These are phyloP conservation scores for Adenanthera pavonina DNA, from an alignment of 306 rosid species.

Conservation along the genomic window DNA sequence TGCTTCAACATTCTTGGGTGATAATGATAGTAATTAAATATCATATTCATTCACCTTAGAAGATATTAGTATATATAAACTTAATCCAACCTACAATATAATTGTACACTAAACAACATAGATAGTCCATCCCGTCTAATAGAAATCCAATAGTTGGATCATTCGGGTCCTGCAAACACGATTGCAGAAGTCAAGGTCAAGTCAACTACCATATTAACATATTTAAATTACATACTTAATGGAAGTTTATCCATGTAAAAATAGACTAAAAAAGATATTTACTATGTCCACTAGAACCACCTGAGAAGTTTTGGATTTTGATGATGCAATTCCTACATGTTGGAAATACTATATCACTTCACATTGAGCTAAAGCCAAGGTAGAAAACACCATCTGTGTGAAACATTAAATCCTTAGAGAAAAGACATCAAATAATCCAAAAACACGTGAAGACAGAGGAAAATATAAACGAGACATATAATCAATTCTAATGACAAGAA, in stretches of 20 bases:
- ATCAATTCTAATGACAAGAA: constrained; percentile 8
- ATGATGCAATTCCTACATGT: constrained; percentile 89
- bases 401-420: constrained; percentile 45
- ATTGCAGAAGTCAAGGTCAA: constrained; percentile 41
- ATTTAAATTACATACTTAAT: constrained; percentile 27
- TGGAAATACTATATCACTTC: constrained; percentile 97
- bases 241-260: constrained; percentile 27
- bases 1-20: constrained; percentile 28
- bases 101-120: constrained; percentile 95
- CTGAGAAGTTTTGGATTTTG: constrained; percentile 80
- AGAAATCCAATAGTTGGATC: constrained; percentile 97
- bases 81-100: constrained; percentile 83
- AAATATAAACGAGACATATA: constrained; percentile 19
- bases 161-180: constrained; percentile 79
- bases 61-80: constrained; percentile 21
- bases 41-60: constrained; percentile 28
- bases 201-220: constrained; percentile 40
- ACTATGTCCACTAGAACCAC: constrained; percentile 83
- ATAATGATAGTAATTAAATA: constrained; percentile 23
- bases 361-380: constrained; percentile 96
- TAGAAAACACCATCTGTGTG: constrained; percentile 95
- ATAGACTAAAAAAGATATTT: constrained; percentile 46
- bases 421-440: neutral
- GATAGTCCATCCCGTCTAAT: constrained; percentile 92
- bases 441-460: constrained; percentile 19